phyloP scores from a whole-genome alignment of 345 rosid genomes.

The Gossypium turneri region DNA sequence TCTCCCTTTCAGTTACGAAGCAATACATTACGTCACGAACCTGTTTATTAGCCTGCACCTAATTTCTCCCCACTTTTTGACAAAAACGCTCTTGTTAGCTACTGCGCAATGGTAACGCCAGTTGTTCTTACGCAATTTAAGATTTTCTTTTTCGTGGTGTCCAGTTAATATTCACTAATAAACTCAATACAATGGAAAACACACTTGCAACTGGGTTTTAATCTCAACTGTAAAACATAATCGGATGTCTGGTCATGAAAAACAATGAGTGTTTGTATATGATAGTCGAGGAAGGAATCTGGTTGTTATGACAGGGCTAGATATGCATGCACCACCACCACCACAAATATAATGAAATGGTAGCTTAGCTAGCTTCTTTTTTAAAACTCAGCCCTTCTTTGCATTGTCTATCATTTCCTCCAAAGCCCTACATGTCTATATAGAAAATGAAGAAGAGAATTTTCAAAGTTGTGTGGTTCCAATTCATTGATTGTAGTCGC shows the following conservation, averaged over 20 bases:
- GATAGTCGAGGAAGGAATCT: not conserved
- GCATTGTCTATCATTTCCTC: not conserved
- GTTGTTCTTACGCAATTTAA: not conserved
- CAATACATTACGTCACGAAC: not conserved
- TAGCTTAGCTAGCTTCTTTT: not conserved
- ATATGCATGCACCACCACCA: not conserved
- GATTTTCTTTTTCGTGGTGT: too few relatives aligned
- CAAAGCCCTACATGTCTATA: slow-evolving; percentile 5
- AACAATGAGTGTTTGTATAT: too few relatives aligned
- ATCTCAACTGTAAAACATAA: too few relatives aligned
- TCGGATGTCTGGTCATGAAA: too few relatives aligned
- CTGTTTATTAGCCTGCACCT: not conserved
- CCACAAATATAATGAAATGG: not conserved
- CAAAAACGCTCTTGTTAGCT: not conserved
- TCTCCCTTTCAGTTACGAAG: not conserved
- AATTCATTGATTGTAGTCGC: slow-evolving; percentile 10
- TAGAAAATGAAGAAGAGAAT: not conserved
- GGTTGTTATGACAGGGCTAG: not conserved
- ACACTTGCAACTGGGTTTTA: too few relatives aligned
- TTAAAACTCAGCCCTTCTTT: not conserved
- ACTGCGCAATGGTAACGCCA: too few relatives aligned
- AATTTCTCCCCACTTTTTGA: not conserved
- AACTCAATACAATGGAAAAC: too few relatives aligned
- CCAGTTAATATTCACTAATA: too few relatives aligned
- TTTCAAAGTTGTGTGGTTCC: not conserved